A percentile compares a stretch with the other conserved stretches of the same genome.
Conservation (phyloP, 495 filamentous ascomycete genomes). For the Sporormia fimetaria region DNA sequence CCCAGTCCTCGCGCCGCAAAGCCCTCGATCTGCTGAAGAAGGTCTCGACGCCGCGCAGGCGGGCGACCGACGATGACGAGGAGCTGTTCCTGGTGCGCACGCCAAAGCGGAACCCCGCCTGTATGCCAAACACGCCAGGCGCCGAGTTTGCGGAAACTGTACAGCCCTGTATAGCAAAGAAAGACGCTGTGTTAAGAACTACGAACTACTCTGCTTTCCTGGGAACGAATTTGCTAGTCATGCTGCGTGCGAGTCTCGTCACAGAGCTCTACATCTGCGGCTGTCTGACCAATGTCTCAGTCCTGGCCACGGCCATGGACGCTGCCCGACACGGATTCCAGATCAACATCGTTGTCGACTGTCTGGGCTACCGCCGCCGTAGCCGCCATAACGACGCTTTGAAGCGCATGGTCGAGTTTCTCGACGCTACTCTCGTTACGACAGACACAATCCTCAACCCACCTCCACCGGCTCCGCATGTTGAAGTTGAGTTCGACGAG, state of each 20-base stretch:
- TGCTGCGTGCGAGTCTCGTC: conserved; percentile 63
- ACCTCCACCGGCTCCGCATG: neutral
- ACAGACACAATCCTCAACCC: conserved; percentile 46
- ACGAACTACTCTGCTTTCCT: conserved; percentile 82
- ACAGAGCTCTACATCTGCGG: conserved; percentile 91
- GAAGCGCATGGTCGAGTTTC: conserved; percentile 60
- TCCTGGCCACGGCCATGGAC: conserved; percentile 87
- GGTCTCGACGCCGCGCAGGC: conserved; percentile 15
- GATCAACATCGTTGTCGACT: conserved; percentile 80
- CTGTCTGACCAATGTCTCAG: conserved; percentile 73
- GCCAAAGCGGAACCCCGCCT: conserved; percentile 39
- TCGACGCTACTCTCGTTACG: conserved; percentile 56
- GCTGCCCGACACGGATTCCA: conserved; percentile 77
- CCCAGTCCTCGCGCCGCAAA: conserved; percentile 18
- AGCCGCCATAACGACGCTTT: conserved; percentile 65
- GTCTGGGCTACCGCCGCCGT: conserved; percentile 69
- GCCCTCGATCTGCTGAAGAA: conserved; percentile 27
- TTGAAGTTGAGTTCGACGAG: no score
- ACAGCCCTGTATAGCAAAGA: conserved; percentile 34
- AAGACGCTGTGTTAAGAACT: conserved; percentile 64
- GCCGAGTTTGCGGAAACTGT: conserved; percentile 55
- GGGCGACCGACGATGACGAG: conserved; percentile 35
- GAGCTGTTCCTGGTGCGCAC: conserved; percentile 48
- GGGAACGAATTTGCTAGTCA: conserved; percentile 55
- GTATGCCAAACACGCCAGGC: conserved; percentile 52